Evolutionary conservation across 2,329 filamentous ascomycete species (phyloP).

Genomic region (Pseudocercospora eumusae): DNA sequence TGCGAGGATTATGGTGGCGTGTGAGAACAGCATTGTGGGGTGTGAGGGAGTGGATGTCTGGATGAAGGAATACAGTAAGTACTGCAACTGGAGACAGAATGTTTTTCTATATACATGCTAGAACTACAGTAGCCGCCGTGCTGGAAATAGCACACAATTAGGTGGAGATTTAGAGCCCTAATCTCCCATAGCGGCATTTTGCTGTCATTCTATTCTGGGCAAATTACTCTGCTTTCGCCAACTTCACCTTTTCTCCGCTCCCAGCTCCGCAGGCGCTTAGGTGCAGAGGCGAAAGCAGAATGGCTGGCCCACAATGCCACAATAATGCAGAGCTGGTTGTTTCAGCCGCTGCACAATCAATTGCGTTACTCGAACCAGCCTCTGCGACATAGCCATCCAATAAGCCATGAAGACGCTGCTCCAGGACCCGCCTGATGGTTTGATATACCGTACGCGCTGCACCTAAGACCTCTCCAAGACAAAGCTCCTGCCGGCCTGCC

Average conservation of each 20-base stretch:
- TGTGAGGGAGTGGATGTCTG: too few species aligned
- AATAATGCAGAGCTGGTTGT: slow-evolving; percentile 18
- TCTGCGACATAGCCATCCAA: slow-evolving; percentile 1
- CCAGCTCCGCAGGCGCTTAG: slow-evolving; percentile 25
- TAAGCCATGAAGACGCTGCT: not conserved
- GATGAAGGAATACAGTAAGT: too few species aligned
- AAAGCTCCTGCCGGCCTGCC: slow-evolving; percentile 4
- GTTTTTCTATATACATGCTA: slow-evolving; percentile 37
- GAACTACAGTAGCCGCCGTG: slow-evolving; percentile 28
- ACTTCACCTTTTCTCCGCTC: slow-evolving; percentile 7
- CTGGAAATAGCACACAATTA: slow-evolving; percentile 26
- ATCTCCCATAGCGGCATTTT: slow-evolving; percentile 5
- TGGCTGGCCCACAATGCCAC: slow-evolving; percentile 19
- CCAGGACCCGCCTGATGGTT: not conserved
- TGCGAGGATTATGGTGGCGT: slow-evolving; percentile 28
- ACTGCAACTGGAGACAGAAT: slow-evolving; percentile 11
- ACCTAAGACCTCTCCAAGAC: slow-evolving; percentile 1
- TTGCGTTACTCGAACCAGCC: slow-evolving; percentile 16
- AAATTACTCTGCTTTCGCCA: slow-evolving; percentile 20
- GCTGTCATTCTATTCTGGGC: slow-evolving; percentile 21
- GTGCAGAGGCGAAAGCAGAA: slow-evolving; percentile 15
- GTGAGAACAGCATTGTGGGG: slow-evolving; percentile 35
- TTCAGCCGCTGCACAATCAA: slow-evolving; percentile 23
- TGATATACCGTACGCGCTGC: slow-evolving; percentile 12
- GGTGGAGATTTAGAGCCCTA: slow-evolving; percentile 8